phyloP scores from a whole-genome alignment of 257 asterid species.

The Solanum microdontum region DNA sequence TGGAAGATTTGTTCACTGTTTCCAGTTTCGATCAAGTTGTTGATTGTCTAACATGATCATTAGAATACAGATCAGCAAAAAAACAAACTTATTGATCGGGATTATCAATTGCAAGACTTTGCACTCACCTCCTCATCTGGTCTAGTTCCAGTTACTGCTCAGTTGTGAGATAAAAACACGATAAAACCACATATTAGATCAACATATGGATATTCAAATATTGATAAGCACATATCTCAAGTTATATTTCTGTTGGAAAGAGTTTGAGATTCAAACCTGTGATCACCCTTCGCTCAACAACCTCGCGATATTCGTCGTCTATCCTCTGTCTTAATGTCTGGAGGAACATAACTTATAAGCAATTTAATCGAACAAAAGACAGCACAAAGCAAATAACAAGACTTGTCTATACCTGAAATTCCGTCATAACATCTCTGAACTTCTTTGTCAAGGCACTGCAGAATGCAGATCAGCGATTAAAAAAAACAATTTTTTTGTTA shows the following conservation, averaged over 20 bases:
- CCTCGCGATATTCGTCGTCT: slow-evolving; percentile 86
- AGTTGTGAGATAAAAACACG: slow-evolving; percentile 1
- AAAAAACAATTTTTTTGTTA: not conserved
- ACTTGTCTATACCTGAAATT: slow-evolving; percentile 53
- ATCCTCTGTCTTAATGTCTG: slow-evolving; percentile 64
- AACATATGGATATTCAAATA: not conserved
- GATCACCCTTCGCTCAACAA: slow-evolving; percentile 78
- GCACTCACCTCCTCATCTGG: slow-evolving; percentile 78
- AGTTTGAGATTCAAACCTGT: slow-evolving; percentile 38
- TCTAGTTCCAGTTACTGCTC: slow-evolving; percentile 68
- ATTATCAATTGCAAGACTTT: not conserved
- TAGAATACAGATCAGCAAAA: not conserved
- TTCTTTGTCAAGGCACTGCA: slow-evolving; percentile 65
- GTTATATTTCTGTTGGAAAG: not conserved
- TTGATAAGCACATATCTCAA: not conserved
- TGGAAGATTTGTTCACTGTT: slow-evolving; percentile 84
- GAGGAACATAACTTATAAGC: not conserved
- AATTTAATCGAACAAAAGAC: not conserved
- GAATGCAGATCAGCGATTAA: slow-evolving; percentile 18
- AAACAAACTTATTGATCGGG: not conserved
- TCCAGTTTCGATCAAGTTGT: slow-evolving; percentile 73
- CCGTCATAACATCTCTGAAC: slow-evolving; percentile 63
- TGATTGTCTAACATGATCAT: slow-evolving; percentile 53
- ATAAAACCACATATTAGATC: not conserved
- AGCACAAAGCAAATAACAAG: not conserved